Conservation (phyloP, 495 filamentous ascomycete genomes). For the Xylaria cubensis region DNA sequence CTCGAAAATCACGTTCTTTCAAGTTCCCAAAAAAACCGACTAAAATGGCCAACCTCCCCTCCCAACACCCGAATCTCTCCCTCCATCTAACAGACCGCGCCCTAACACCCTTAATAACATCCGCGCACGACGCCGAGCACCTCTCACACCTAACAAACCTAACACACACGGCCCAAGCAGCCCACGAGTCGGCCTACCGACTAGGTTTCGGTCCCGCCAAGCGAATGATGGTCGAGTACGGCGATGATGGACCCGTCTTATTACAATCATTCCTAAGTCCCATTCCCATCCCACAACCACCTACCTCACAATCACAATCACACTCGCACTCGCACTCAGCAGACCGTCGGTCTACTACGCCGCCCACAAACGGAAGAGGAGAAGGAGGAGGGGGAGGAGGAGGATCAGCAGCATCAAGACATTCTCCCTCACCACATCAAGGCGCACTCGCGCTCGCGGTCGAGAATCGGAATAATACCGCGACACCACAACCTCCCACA, state of each 20-base stretch:
- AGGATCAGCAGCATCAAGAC: not conserved
- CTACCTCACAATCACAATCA: conserved; percentile 14
- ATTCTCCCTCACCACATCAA: conserved; percentile 23
- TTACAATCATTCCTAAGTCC: conserved; percentile 44
- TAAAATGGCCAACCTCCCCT: conserved; percentile 46
- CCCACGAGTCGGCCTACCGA: conserved; percentile 45
- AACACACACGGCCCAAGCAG: conserved; percentile 45
- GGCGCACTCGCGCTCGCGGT: conserved; percentile 16
- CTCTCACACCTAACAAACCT: conserved; percentile 46
- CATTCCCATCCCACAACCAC: not conserved
- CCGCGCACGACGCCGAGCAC: conserved; percentile 34
- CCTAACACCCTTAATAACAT: conserved; percentile 54
- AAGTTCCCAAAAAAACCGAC: not conserved
- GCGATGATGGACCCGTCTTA: conserved; percentile 44
- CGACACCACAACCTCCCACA: not conserved
- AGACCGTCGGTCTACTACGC: not conserved
- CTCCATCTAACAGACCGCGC: conserved; percentile 51
- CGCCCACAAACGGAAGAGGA: conserved; percentile 5
- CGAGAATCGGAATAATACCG: conserved; percentile 1
- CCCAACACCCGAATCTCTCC: conserved; percentile 43
- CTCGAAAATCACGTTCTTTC: not conserved
- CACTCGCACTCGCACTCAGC: not conserved
- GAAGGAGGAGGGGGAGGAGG: not conserved
- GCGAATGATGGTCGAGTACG: conserved; percentile 52
- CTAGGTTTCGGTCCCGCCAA: conserved; percentile 46